Evolutionary conservation across 106 monocot genomes (phyloP), one percentile per base, ranked within the genome.

Genomic region (Platanthera guangdongensis): DNA sequence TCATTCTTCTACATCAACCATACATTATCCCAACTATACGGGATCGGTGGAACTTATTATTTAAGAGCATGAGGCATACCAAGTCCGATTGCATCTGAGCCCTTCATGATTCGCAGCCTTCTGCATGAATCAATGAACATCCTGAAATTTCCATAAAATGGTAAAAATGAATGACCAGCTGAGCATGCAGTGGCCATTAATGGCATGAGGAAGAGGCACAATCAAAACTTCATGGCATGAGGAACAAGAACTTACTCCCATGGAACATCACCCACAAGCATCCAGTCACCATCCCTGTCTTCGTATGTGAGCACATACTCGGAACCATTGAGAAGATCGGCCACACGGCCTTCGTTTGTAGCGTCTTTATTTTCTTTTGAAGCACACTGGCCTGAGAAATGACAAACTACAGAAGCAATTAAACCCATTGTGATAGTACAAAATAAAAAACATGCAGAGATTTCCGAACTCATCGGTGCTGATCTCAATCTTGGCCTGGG

Each of bases 51-150:
- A 39, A 39, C 39, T 39, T 39, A 39, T 1, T 60, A 21, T 19
- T 60, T 60, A 60, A 60, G 39, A 67, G 21, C 67, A 67, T 67
- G 25, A 13, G 11, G 16, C 70, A 18, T 55, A 78, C 78, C 78
- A 70, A 78, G 78, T 55, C 78, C 78, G 54, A 78, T 71, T 21
- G 79, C 79, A 72, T 79, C 79, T 21, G 92, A 87, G 69, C 89
- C 89, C 64, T 92, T 92, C 92, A 92, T 92, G 49, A 92, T 92
- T 51, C 88, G 80, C 70, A 92, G 71, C 72, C 87, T 89, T 81
- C 75, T 84, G 74, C 92, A 92, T 9, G 79, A 57, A 48, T 79
- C 79, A 22, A 52, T 79, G 79, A 79, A 79, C 79, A 79, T 79
- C 0, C 79, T 79, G 78, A 64, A 62, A 87, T 74, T 68, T 84